A percentile compares a stretch with the other conserved stretches of the same genome.
Conservation (phyloP, 148 eudicot species). For the Rhododendron molle region DNA sequence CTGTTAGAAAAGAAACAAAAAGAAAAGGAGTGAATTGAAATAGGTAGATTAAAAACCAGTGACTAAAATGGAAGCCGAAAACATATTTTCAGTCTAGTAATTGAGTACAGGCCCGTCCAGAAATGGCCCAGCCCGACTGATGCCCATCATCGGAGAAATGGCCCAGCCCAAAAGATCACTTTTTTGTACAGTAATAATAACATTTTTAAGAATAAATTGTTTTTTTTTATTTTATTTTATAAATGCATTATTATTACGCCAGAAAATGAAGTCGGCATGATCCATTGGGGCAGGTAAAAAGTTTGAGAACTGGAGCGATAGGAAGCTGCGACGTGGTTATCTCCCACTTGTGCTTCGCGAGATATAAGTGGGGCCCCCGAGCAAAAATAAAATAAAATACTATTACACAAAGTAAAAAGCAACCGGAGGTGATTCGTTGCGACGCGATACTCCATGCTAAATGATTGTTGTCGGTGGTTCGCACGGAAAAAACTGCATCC, state of each 20-base stretch:
- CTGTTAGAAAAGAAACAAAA: too few species aligned
- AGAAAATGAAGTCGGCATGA: background rate
- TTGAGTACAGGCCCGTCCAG: background rate
- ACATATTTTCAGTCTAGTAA: too few species aligned
- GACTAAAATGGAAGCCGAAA: too few species aligned
- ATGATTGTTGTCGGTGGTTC: too few species aligned
- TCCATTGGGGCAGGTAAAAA: background rate
- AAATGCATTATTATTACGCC: background rate
- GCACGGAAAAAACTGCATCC: too few species aligned
- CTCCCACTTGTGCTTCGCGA: background rate
- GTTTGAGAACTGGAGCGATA: background rate
- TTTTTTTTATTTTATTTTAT: too few species aligned
- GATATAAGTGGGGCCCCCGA: background rate
- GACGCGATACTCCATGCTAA: too few species aligned
- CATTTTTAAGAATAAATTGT: background rate
- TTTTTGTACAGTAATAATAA: background rate
- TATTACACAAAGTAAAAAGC: background rate
- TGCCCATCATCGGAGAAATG: too few species aligned
- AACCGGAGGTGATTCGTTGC: too few species aligned
- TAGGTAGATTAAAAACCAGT: too few species aligned
- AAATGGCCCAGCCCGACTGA: background rate
- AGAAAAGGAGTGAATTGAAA: too few species aligned
- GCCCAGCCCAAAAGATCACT: background rate
- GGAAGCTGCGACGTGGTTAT: slow-evolving; percentile 4
- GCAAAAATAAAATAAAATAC: too few species aligned